A percentile compares a stretch with the other conserved stretches of the same genome.
Conservation (phyloP, 208 protist genomes). For the Vickermania spadyakhi region DNA sequence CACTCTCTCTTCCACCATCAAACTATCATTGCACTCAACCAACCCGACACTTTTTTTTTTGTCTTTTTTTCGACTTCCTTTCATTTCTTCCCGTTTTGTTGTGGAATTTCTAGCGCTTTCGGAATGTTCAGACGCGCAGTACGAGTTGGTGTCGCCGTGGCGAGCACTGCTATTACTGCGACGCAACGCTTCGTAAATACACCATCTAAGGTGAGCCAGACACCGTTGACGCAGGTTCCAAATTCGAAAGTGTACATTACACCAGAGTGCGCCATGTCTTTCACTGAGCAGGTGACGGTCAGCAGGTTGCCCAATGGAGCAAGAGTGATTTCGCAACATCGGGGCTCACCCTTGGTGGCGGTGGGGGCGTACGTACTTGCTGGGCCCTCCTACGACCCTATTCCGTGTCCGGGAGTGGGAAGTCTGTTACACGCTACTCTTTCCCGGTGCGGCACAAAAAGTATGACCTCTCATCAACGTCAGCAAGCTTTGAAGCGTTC, state of each 20-base stretch:
- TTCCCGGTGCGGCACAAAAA: too few relatives aligned
- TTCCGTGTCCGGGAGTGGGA: constrained; percentile 46
- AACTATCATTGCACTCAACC: too few relatives aligned
- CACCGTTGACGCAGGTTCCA: constrained; percentile 37
- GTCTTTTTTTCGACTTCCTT: too few relatives aligned
- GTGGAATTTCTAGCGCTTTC: too few relatives aligned
- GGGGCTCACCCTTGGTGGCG: constrained; percentile 52
- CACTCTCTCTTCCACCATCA: too few relatives aligned
- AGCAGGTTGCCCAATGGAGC: constrained; percentile 73
- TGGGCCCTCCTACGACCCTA: constrained; percentile 73
- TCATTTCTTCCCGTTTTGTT: too few relatives aligned
- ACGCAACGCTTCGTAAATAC: constrained; percentile 51
- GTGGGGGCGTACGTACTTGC: constrained; percentile 79
- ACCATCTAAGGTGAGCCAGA: constrained; percentile 68
- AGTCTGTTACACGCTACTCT: constrained; percentile 72
- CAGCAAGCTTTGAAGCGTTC: constrained; percentile 81
- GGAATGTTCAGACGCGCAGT: too few relatives aligned
- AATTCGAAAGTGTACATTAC: neutral
- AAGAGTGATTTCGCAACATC: constrained; percentile 72
- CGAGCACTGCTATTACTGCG: too few relatives aligned
- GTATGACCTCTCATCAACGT: constrained; percentile 73
- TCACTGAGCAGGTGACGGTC: constrained; percentile 35
- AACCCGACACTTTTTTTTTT: too few relatives aligned
- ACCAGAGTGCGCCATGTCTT: neutral
- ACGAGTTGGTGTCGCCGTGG: too few relatives aligned